Percentiles rank a stretch among this genome's conserved stretches.
These are phyloP conservation scores for Aspergillus sclerotiicarbonarius DNA, from an alignment of 495 filamentous ascomycete species.

Conservation along the genomic window DNA sequence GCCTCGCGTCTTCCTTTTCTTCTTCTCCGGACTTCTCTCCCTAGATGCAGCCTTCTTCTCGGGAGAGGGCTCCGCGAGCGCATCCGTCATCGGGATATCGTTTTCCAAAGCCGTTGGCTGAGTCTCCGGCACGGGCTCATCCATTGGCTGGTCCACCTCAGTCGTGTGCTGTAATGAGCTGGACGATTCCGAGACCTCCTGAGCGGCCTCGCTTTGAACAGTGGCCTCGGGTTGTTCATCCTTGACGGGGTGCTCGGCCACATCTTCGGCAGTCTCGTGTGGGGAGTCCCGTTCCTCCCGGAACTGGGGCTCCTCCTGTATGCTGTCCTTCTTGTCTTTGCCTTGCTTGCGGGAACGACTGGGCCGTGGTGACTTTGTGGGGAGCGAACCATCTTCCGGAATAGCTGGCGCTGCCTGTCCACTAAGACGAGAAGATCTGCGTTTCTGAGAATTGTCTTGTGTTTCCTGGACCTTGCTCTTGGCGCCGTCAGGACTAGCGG, in stretches of 20 bases:
- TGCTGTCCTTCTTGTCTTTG: conserved; percentile 7
- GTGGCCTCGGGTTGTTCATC: not conserved
- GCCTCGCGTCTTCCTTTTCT: conserved; percentile 1
- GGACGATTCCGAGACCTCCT: not conserved
- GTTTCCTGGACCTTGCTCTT: not conserved
- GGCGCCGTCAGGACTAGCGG: not conserved
- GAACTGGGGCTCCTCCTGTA: conserved; percentile 5
- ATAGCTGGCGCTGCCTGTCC: conserved; percentile 17
- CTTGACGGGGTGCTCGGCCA: not conserved
- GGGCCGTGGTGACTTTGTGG: conserved; percentile 14
- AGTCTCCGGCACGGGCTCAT: conserved; percentile 6
- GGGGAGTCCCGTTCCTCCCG: not conserved
- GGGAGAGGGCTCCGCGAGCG: not conserved
- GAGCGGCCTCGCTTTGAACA: not conserved
- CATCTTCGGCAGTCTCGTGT: not conserved
- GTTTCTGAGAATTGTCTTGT: conserved; percentile 18
- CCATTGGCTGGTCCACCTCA: conserved; percentile 6
- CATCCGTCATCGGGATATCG: conserved; percentile 19
- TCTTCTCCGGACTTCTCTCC: not conserved
- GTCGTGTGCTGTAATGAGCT: not conserved
- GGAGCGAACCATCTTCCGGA: conserved; percentile 13
- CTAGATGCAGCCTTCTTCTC: not conserved
- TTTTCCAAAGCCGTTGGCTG: not conserved
- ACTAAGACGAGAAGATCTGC: conserved; percentile 29
- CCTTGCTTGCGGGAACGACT: conserved; percentile 24